Evolutionary conservation across 2,329 filamentous ascomycete genomes (phyloP).

Genomic region (Paecilomyces variotii): DNA sequence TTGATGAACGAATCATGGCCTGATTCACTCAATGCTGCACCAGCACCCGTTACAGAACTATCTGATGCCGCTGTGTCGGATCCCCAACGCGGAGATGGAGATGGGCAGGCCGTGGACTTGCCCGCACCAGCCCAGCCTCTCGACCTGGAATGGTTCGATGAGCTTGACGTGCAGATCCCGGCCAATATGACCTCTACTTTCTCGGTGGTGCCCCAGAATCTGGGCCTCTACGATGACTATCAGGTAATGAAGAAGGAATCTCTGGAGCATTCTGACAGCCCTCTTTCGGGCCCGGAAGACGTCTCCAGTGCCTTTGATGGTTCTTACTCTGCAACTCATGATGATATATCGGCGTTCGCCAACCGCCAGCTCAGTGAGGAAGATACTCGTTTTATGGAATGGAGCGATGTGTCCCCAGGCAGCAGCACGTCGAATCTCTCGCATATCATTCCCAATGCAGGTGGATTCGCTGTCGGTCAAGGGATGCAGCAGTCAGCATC

Average conservation of each 20-base stretch:
- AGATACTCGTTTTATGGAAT: conserved; percentile 13
- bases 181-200: conserved; percentile 20
- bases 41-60: conserved; percentile 1
- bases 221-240: conserved; percentile 10
- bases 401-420: conserved; percentile 21
- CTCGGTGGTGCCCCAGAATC: conserved; percentile 11
- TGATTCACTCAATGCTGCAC: conserved; percentile 2
- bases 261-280: conserved; percentile 26
- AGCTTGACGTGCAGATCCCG: conserved; percentile 25
- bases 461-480: conserved; percentile 30
- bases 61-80: conserved; percentile 1
- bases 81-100: conserved; percentile 2
- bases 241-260: conserved; percentile 4
- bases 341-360: conserved; percentile 20
- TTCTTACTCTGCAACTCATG: conserved; percentile 24
- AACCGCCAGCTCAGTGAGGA: conserved; percentile 25
- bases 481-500: conserved; percentile 20
- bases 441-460: conserved; percentile 18
- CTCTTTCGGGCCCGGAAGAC: conserved; percentile 29
- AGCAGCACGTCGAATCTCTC: conserved; percentile 16
- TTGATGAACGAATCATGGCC: conserved; percentile 4
- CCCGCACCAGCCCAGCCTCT: conserved; percentile 21
- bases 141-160: conserved; percentile 26
- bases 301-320: conserved; percentile 24
- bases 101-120: conserved; percentile 5